Conservation (phyloP, 179 eudicot genomes). For the Beta corolliflora region DNA sequence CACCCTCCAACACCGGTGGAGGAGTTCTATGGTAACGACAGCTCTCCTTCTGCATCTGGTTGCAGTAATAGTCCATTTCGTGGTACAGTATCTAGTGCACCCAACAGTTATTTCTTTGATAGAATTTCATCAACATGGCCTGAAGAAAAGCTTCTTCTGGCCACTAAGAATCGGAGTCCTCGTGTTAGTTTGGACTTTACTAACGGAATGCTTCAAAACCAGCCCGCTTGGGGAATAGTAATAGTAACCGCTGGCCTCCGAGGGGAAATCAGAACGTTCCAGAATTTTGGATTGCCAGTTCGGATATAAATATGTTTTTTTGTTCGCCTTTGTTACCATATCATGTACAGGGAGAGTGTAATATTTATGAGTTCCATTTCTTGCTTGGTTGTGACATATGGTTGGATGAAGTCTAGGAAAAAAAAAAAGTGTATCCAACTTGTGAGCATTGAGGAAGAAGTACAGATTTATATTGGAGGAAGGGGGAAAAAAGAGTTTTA, state of each 20-base stretch:
- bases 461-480: conserved; percentile 33
- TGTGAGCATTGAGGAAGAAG: conserved; percentile 24
- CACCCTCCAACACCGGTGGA: conserved; percentile 77
- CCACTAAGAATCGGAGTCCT: conserved; percentile 59
- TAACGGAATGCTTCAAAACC: conserved; percentile 49
- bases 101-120: conserved; percentile 75
- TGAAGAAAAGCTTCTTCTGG: conserved; percentile 71
- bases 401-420: conserved; percentile 25
- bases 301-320: conserved; percentile 38
- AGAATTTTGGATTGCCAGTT: conserved; percentile 80
- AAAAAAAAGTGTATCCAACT: neutral
- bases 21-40: conserved; percentile 49
- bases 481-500: conserved; percentile 5
- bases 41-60: conserved; percentile 53
- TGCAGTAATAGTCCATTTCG: conserved; percentile 62
- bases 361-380: conserved; percentile 48
- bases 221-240: conserved; percentile 88
- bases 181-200: conserved; percentile 69
- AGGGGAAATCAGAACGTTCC: conserved; percentile 86
- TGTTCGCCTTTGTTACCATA: conserved; percentile 23
- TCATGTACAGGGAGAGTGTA: conserved; percentile 73
- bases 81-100: conserved; percentile 64
- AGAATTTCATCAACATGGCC: conserved; percentile 92
- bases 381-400: conserved; percentile 39
- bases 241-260: conserved; percentile 79